Base-by-base conservation (phyloP, 495 filamentous ascomycete species). In the Lasiosphaeria hispida region DNA sequence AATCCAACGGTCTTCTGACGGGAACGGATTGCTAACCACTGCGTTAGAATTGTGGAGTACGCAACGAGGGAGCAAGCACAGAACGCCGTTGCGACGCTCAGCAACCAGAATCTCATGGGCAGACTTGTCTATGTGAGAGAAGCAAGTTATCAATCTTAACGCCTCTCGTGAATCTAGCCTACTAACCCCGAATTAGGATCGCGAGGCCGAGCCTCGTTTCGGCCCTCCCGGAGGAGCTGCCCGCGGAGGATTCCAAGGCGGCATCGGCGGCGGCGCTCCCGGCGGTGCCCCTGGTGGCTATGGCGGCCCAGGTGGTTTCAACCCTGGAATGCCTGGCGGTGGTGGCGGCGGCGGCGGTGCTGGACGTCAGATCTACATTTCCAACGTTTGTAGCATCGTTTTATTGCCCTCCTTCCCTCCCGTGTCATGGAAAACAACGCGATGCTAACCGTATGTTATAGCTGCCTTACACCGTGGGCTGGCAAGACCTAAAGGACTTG, bases 51-150 rank as follows among this genome's bases (percentile, higher is more conserved):
- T 91, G 94, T 98, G 87, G 94, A 98, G 87, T 98, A 97, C 85
- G 94, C 94, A 64, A 96, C 93, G 63, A 90, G 92, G 85, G 95
- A 98, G 68, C 91, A 97, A 88, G 94, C 94, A 68, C 95, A 97
- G 76, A 86, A 91, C 75, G 94, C 94, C 63, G 93, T 98, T 80
- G 90, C 87, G 77, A 93, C 90, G 68, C 92, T 98, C 79, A 96
- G 92, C 85, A 98, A 98, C 77, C 92, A 96, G 75, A 96, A 92
- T 70, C 79, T 98, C 50, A 97, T 97, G 92, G 94, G 94, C 48
- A 85, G 94, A 76, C 88, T 97, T 45, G 91, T 98, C 67, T 98
- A 98, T 71, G 94, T 98, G 72, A 90, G 94, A 70, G 94, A 98
- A 82, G 93, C 95, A 86, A 71, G 80, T 73, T 40, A 9, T 11